Evolutionary conservation across 768 basidiomycete genomes (phyloP).

Genomic region (Dendrothele bispora): DNA sequence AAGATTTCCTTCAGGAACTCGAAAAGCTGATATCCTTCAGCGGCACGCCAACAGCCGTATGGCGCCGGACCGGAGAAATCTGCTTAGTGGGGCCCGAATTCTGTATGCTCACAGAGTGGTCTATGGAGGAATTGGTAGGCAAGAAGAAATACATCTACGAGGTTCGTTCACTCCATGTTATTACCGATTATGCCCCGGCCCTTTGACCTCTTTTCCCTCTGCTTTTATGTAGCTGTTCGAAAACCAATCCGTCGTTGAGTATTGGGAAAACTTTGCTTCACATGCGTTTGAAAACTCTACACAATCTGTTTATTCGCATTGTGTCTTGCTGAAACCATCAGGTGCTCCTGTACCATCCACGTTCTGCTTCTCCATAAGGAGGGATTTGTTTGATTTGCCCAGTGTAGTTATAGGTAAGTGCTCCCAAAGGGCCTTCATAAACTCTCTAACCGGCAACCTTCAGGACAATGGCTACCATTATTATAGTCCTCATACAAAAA

Average conservation of each 20-base stretch:
- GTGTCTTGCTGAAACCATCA: slow-evolving; percentile 82
- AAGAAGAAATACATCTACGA: slow-evolving; percentile 67
- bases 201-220: neutral
- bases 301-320: slow-evolving; percentile 92
- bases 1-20: slow-evolving; percentile 64
- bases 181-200: slow-evolving; percentile 11
- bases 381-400: slow-evolving; percentile 90
- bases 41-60: slow-evolving; percentile 96
- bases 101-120: slow-evolving; percentile 91
- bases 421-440: slow-evolving; percentile 1
- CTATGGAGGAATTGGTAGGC: slow-evolving; percentile 73
- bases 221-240: slow-evolving; percentile 71
- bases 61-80: slow-evolving; percentile 98
- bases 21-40: slow-evolving; percentile 97
- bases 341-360: slow-evolving; percentile 87
- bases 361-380: slow-evolving; percentile 93
- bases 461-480: slow-evolving; percentile 88
- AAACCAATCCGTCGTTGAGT: slow-evolving; percentile 92
- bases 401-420: slow-evolving; percentile 81
- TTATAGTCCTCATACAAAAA: slow-evolving; percentile 39
- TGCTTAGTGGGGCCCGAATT: slow-evolving; percentile 97
- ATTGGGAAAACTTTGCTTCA: slow-evolving; percentile 95
- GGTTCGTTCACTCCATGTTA: slow-evolving; percentile 35
- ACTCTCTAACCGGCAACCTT: slow-evolving; percentile 7
- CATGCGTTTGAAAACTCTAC: slow-evolving; percentile 98